Percentiles rank a stretch among this genome's conserved stretches.
phyloP scores from a whole-genome alignment of 2,329 filamentous ascomycete genomes.

The Lasiodiplodia sp. region DNA sequence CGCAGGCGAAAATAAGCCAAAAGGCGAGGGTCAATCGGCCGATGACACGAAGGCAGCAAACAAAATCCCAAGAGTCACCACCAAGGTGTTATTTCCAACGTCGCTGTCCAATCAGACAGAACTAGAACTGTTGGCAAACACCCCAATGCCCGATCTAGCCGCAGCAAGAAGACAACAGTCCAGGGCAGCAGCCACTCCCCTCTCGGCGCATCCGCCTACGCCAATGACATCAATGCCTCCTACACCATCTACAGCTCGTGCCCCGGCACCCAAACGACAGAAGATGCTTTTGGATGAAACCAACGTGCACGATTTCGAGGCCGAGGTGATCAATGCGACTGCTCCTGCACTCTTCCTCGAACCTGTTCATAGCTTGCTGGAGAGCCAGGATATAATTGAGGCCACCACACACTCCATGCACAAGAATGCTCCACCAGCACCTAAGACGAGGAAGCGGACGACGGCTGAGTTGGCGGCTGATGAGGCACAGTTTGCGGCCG shows the following conservation, averaged over 20 bases:
- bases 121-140: conserved; percentile 76
- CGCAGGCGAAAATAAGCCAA: conserved; percentile 37
- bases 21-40: not conserved
- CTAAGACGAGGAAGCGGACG: conserved; percentile 90
- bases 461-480: conserved; percentile 95
- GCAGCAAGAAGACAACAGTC: conserved; percentile 58
- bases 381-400: conserved; percentile 75
- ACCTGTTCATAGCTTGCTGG: conserved; percentile 72
- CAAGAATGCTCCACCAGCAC: conserved; percentile 75
- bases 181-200: conserved; percentile 51
- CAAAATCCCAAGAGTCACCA: conserved; percentile 54
- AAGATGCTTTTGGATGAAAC: conserved; percentile 78
- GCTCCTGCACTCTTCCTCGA: conserved; percentile 79
- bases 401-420: conserved; percentile 79
- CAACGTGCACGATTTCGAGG: conserved; percentile 78
- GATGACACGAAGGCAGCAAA: conserved; percentile 47
- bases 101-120: conserved; percentile 77
- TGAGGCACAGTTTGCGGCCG: conserved; percentile 86
- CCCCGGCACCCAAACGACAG: conserved; percentile 73
- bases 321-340: conserved; percentile 76
- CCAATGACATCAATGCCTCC: conserved; percentile 63
- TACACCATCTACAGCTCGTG: conserved; percentile 63
- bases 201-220: conserved; percentile 70
- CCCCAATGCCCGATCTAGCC: conserved; percentile 63
- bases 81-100: conserved; percentile 86